phyloP scores from a whole-genome alignment of 2,329 filamentous ascomycete species.

The Paramyrothecium sp. region DNA sequence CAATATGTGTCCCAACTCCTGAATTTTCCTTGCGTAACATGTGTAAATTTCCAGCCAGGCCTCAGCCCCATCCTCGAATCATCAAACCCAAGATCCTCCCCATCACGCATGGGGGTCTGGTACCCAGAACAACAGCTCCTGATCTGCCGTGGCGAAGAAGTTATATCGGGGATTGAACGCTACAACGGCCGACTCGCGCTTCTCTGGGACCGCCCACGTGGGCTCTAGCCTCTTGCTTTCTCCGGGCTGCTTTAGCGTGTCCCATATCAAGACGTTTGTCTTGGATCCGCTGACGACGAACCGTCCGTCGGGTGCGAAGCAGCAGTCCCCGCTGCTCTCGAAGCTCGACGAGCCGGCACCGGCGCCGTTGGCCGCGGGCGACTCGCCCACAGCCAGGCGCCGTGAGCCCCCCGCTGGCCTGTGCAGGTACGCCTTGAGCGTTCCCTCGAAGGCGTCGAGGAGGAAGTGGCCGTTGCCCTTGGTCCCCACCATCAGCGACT shows the following conservation, averaged over 20 bases:
- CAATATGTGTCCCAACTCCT: too few relatives aligned
- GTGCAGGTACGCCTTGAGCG: constrained; percentile 70
- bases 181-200: constrained; percentile 69
- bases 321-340: constrained; percentile 73
- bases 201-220: constrained; percentile 62
- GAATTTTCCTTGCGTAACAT: too few relatives aligned
- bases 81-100: background rate
- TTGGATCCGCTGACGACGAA: constrained; percentile 81
- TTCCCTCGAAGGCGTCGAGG: constrained; percentile 88
- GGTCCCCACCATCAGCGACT: constrained; percentile 79
- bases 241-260: constrained; percentile 59
- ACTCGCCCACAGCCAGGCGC: constrained; percentile 54
- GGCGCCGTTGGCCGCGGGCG: constrained; percentile 28
- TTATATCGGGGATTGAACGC: constrained; percentile 92
- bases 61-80: too few relatives aligned
- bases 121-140: constrained; percentile 77
- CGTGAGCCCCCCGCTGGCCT: constrained; percentile 54
- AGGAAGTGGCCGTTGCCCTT: constrained; percentile 84
- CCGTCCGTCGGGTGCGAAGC: constrained; percentile 85
- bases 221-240: constrained; percentile 63
- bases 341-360: constrained; percentile 36
- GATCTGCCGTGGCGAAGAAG: constrained; percentile 85
- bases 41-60: too few relatives aligned
- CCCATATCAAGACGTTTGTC: constrained; percentile 81
- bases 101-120: constrained; percentile 61